These are phyloP conservation scores for Astraeus odoratus DNA, from an alignment of 768 basidiomycete species.

Conservation along the genomic window DNA sequence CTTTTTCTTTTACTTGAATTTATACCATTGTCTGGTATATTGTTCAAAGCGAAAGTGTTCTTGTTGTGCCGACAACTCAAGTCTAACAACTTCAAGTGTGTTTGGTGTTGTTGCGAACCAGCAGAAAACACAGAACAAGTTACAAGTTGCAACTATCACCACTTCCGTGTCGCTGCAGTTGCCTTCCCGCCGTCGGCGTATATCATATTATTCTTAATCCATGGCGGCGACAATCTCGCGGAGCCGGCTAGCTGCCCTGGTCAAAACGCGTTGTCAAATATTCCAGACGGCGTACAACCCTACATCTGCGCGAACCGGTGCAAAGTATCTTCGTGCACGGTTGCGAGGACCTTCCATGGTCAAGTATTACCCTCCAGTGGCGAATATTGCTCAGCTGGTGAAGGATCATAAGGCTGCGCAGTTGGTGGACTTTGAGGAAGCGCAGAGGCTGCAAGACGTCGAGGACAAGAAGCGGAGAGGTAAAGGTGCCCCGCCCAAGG, in stretches of 20 bases:
- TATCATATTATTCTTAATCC: background rate
- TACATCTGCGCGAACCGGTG: conserved; percentile 69
- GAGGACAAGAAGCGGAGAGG: conserved; percentile 65
- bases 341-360: conserved; percentile 84
- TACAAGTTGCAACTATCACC: no score
- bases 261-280: conserved; percentile 58
- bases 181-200: no score
- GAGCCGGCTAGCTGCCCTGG: conserved; percentile 54
- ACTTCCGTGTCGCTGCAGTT: no score
- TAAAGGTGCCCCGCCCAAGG: conserved; percentile 80
- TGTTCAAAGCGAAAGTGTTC: no score
- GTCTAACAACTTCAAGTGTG: no score
- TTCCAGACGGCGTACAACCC: conserved; percentile 92
- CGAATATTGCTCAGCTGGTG: conserved; percentile 48
- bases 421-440: conserved; percentile 60
- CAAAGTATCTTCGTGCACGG: conserved; percentile 81
- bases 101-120: background rate
- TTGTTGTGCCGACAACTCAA: no score
- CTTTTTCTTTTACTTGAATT: conserved; percentile 84
- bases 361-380: conserved; percentile 67
- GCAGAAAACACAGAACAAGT: no score
- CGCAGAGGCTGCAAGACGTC: conserved; percentile 61
- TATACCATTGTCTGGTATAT: conserved; percentile 66
- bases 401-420: conserved; percentile 49
- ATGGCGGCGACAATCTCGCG: conserved; percentile 33